phyloP scores from a whole-genome alignment of 176 grass and related monocot genomes.

The Urochloa ruziziensis region DNA sequence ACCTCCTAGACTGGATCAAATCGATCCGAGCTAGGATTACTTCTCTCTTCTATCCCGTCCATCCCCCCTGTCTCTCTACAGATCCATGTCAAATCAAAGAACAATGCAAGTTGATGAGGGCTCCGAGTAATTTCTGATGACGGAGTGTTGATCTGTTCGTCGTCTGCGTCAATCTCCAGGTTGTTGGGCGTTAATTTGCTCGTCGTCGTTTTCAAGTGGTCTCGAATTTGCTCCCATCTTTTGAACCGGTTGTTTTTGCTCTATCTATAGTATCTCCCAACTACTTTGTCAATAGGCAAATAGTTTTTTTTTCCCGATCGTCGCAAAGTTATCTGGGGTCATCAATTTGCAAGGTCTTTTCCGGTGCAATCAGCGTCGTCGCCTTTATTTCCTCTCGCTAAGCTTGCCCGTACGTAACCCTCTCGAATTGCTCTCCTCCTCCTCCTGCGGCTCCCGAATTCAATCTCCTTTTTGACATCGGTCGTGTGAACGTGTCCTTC shows the following conservation, averaged over 20 bases:
- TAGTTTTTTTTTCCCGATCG: neutral
- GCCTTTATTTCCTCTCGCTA: neutral
- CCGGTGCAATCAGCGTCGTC: neutral
- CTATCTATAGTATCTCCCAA: neutral
- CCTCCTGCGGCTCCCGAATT: neutral
- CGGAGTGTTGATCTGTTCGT: neutral
- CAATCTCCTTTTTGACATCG: neutral
- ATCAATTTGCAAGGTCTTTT: neutral
- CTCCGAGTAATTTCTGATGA: neutral
- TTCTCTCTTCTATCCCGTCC: neutral
- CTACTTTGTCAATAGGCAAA: neutral
- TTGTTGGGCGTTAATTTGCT: neutral
- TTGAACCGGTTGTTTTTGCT: neutral
- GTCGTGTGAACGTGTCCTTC: neutral
- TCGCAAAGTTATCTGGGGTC: neutral
- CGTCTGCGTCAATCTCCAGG: neutral
- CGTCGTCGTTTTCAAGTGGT: neutral
- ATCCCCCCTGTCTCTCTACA: neutral
- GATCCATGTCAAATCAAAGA: neutral
- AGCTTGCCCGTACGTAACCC: neutral
- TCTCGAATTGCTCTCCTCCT: conserved; percentile 15
- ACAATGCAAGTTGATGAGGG: neutral
- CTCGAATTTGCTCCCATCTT: neutral
- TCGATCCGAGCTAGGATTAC: neutral
- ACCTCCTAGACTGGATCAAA: neutral